phyloP scores from a whole-genome alignment of 331 rosid genomes.

The Acacia concinna region DNA sequence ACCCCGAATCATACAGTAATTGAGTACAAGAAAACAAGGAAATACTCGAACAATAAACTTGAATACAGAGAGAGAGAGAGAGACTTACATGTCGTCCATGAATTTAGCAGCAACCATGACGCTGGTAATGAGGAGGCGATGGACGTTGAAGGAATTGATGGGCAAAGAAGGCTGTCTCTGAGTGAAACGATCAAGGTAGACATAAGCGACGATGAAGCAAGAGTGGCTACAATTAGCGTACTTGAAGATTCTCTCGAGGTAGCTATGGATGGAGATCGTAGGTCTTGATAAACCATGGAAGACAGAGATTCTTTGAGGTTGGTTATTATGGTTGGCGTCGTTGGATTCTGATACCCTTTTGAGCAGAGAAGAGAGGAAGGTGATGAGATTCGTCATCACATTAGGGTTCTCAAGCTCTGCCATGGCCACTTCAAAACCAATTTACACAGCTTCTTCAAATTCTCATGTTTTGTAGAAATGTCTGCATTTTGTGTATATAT shows the following conservation, averaged over 20 bases:
- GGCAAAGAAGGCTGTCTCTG: conserved; percentile 70
- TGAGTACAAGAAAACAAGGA: neutral
- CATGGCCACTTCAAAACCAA: conserved; percentile 27
- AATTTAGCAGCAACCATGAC: conserved; percentile 85
- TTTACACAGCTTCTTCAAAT: conserved; percentile 33
- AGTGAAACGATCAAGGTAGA: conserved; percentile 74
- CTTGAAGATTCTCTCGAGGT: conserved; percentile 77
- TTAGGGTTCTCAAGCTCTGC: conserved; percentile 71
- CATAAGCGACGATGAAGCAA: conserved; percentile 76
- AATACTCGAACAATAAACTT: neutral
- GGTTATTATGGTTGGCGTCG: conserved; percentile 49
- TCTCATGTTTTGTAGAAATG: conserved; percentile 12
- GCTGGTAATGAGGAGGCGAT: conserved; percentile 74
- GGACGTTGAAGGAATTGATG: conserved; percentile 72
- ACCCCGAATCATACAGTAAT: too few relatives aligned
- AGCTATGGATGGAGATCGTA: conserved; percentile 63
- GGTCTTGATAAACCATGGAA: conserved; percentile 79
- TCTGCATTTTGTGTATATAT: neutral
- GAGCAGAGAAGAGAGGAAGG: conserved; percentile 69
- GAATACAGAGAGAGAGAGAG: neutral
- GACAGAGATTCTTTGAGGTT: conserved; percentile 62
- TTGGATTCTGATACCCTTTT: conserved; percentile 69
- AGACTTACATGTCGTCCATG: conserved; percentile 86
- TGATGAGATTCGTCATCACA: conserved; percentile 60
- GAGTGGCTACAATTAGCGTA: conserved; percentile 83